A percentile compares a stretch with the other conserved stretches of the same genome.
These are phyloP conservation scores for Ramaria sp. DNA, from an alignment of 768 basidiomycete genomes.

Conservation along the genomic window DNA sequence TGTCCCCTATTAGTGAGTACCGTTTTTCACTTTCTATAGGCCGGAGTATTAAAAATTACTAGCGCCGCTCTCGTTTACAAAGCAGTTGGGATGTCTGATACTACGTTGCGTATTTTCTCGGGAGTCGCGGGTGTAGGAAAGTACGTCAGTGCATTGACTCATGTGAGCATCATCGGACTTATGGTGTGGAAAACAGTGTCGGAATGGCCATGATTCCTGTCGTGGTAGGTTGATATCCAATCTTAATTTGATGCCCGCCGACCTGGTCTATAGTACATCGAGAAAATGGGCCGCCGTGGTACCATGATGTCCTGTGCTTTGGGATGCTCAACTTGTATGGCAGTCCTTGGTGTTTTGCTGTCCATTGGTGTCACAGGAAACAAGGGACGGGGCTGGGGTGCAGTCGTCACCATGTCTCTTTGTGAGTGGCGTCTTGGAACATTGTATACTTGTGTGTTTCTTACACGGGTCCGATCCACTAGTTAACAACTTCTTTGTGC, in stretches of 20 bases:
- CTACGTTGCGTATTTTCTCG: not conserved
- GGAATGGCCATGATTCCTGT: conserved; percentile 2
- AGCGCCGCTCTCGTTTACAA: conserved; percentile 4
- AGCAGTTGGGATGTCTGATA: conserved; percentile 5
- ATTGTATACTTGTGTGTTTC: not conserved
- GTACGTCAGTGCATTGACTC: not conserved
- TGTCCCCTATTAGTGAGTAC: conserved; percentile 2
- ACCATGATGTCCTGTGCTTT: conserved; percentile 5
- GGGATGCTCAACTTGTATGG: conserved; percentile 4
- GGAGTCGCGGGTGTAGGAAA: conserved; percentile 3
- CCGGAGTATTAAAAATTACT: not conserved
- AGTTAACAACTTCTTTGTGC: conserved; percentile 8
- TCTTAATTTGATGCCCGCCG: not conserved
- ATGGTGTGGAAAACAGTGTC: not conserved
- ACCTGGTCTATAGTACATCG: not conserved
- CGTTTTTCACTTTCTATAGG: not conserved
- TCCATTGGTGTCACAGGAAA: not conserved
- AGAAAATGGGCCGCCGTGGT: conserved; percentile 3
- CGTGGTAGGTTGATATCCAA: not conserved
- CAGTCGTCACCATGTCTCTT: conserved; percentile 2
- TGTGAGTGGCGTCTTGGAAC: not conserved
- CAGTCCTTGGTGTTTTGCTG: conserved; percentile 3
- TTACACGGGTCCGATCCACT: no score
- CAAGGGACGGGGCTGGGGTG: not conserved
- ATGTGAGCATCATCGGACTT: not conserved